phyloP scores from a whole-genome alignment of 345 rosid species.

The Eucalyptus virginea region DNA sequence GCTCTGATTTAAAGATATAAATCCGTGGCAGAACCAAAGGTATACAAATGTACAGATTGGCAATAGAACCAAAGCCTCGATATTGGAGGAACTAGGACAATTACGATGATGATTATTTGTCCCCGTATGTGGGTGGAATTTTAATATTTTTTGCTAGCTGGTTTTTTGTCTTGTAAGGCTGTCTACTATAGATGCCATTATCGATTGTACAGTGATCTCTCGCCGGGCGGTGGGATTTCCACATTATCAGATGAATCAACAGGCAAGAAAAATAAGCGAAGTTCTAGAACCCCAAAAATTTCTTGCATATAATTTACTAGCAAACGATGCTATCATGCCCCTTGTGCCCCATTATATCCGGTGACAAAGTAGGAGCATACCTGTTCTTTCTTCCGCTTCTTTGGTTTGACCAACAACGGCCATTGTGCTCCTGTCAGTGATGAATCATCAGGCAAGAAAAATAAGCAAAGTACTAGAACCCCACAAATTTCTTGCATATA shows the following conservation, averaged over 20 bases:
- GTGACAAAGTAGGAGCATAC: not conserved
- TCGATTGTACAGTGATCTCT: not conserved
- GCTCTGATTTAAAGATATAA: not conserved
- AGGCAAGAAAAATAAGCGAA: not conserved
- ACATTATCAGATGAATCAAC: not conserved
- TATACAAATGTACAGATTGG: not conserved
- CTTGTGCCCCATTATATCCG: not conserved
- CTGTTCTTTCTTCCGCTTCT: not conserved
- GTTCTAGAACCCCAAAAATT: not conserved
- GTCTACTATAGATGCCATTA: not conserved
- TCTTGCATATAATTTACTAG: not conserved
- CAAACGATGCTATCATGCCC: not conserved
- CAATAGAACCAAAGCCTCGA: not conserved
- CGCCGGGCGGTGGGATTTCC: not conserved
- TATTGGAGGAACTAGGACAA: not conserved
- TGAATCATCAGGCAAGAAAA: not conserved
- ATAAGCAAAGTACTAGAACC: too few relatives aligned
- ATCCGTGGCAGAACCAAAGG: not conserved
- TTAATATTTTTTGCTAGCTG: not conserved
- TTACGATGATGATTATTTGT: not conserved
- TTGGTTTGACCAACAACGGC: not conserved
- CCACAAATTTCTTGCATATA: too few relatives aligned
- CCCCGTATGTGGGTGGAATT: not conserved
- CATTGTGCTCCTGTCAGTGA: not conserved
- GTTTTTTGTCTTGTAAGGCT: not conserved